phyloP scores from a whole-genome alignment of 2,329 filamentous ascomycete species.

The Stagonosporopsis tanaceti region DNA sequence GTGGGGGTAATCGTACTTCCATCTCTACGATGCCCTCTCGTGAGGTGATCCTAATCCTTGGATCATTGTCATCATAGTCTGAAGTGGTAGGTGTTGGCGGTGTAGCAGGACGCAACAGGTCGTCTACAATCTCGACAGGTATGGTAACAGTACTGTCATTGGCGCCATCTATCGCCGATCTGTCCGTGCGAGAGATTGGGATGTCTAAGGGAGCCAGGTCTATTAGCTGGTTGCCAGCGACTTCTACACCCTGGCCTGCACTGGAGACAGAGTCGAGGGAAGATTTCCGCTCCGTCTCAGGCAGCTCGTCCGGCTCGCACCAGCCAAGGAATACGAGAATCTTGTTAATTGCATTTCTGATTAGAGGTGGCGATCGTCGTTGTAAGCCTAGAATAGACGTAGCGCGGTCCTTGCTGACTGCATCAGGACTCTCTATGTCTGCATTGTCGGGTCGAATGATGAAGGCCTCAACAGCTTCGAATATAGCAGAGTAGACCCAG shows the following conservation, averaged over 20 bases:
- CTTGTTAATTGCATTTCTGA: conserved; percentile 34
- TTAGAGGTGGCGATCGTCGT: conserved; percentile 30
- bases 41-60: conserved; percentile 50
- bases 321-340: conserved; percentile 38
- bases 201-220: conserved; percentile 36
- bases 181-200: conserved; percentile 22
- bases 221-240: conserved; percentile 31
- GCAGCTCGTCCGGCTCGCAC: conserved; percentile 22
- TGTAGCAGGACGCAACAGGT: conserved; percentile 29
- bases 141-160: conserved; percentile 18
- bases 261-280: not conserved
- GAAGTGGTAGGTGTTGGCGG: conserved; percentile 38
- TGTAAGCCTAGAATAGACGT: conserved; percentile 34
- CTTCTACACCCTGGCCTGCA: conserved; percentile 26
- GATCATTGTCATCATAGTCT: conserved; percentile 43
- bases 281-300: conserved; percentile 7
- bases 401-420: conserved; percentile 30
- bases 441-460: conserved; percentile 41
- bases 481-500: conserved; percentile 37
- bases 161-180: conserved; percentile 5
- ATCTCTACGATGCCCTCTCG: conserved; percentile 49
- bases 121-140: conserved; percentile 20
- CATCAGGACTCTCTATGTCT: conserved; percentile 38
- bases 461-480: conserved; percentile 41
- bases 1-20: conserved; percentile 48